Percentiles rank a stretch among this genome's conserved stretches.
These are phyloP conservation scores for Lyophyllum shimeji DNA, from an alignment of 768 basidiomycete species.

Conservation along the genomic window DNA sequence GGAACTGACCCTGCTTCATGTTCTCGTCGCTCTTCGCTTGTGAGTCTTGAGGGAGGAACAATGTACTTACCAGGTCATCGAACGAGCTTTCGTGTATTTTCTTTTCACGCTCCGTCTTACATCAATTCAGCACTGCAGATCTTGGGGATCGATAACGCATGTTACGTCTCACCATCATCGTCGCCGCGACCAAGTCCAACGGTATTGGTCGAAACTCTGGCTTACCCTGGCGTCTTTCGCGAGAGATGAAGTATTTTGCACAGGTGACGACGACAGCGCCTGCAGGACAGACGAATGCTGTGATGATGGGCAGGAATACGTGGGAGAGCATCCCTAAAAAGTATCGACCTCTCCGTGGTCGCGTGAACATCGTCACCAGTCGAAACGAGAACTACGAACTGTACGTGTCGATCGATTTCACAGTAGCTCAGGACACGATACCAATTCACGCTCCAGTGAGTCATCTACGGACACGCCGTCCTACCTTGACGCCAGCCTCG, in stretches of 20 bases:
- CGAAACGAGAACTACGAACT: conserved; percentile 56
- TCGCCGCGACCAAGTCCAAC: conserved; percentile 84
- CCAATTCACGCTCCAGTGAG: conserved; percentile 6
- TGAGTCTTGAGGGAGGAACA: not conserved
- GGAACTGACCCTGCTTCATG: conserved; percentile 41
- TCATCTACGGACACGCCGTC: conserved; percentile 22
- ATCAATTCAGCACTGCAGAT: not conserved
- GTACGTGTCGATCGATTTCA: conserved; percentile 42
- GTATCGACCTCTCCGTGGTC: conserved; percentile 74
- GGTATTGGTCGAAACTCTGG: conserved; percentile 80
- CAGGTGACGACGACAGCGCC: conserved; percentile 67
- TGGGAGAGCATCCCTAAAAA: conserved; percentile 95
- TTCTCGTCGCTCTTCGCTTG: not conserved
- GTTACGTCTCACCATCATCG: conserved; percentile 84
- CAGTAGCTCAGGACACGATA: not conserved
- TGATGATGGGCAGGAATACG: conserved; percentile 95
- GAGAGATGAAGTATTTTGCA: conserved; percentile 94
- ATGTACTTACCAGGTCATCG: not conserved
- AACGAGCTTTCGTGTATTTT: not conserved
- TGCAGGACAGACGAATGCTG: conserved; percentile 59
- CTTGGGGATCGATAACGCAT: conserved; percentile 28
- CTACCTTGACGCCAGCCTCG: conserved; percentile 39
- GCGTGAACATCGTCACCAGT: conserved; percentile 80
- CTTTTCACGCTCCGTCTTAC: not conserved
- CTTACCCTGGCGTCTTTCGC: conserved; percentile 87